Base-by-base conservation (phyloP, 1,284 basidiomycete genomes). In the Athelia psychrophila region DNA sequence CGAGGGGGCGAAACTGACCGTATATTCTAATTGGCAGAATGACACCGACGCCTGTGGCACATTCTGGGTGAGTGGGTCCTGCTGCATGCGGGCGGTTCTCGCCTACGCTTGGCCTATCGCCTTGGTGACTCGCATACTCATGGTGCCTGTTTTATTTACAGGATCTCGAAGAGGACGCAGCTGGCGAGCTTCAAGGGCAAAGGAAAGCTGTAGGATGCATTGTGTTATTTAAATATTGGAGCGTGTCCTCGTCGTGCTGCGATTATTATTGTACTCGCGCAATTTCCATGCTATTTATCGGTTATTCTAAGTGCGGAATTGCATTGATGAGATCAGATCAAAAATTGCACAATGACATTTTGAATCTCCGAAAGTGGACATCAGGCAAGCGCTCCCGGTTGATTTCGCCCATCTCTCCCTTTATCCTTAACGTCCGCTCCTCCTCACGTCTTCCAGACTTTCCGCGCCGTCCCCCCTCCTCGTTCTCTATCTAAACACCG, bases 91-190 rank as follows among this genome's bases (percentile, higher is more conserved):
- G 22, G 45, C n/a, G 47, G 38, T n/a, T 20, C 49, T n/a, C n/a
- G n/a, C n/a, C n/a, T n/a, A n/a, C n/a, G n/a, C n/a, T n/a, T n/a
- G n/a, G n/a, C n/a, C n/a, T n/a, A n/a, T n/a, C n/a, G n/a, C n/a
- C n/a, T n/a, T n/a, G n/a, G n/a, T n/a, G n/a, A n/a, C n/a, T n/a
- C n/a, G n/a, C 6, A 30, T 30, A 30, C 27, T 30, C 27, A 30
- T 30, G 27, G 27, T 30, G 27, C 27, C 13, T 33, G 38, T 60
- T 51, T 16, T 48, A 22, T 44, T 49, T 54, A 25, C 59, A 30
- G 89, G 50, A 90, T 91, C 59, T 84, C 83, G 60, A 91, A 90
- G 71, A 78, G 88, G 59, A 88, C 86, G 54, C 80, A 77, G 69
- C 71, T 91, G 33, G 88, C 88, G 22, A 76, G 75, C 40, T 85